A percentile compares a stretch with the other conserved stretches of the same genome.
Conservation (phyloP, 352 stramenopile species). For the Phytopythium ostracodes region DNA sequence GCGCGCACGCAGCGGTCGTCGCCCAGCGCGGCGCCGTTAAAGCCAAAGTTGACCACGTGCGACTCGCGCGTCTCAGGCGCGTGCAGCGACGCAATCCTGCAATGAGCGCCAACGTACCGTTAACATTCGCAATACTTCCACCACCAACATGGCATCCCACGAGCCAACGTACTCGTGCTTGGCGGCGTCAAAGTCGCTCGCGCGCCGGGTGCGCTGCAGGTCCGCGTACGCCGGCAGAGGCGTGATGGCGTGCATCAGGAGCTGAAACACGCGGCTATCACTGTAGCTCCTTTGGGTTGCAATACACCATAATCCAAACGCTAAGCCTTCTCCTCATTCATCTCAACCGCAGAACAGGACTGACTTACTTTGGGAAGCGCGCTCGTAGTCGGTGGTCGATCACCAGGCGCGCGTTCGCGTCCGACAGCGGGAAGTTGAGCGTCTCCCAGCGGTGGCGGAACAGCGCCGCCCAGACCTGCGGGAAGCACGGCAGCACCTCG, state of each 20-base stretch:
- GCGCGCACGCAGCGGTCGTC: constrained; percentile 67
- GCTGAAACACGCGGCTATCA: constrained; percentile 67
- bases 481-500: constrained; percentile 44
- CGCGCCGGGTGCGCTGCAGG: constrained; percentile 39
- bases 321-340: too few relatives aligned
- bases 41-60: constrained; percentile 42
- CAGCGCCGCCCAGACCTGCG: constrained; percentile 47
- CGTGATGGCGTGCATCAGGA: constrained; percentile 60
- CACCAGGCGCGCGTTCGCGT: constrained; percentile 7
- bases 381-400: constrained; percentile 29
- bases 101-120: too few relatives aligned
- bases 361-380: constrained; percentile 33
- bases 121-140: too few relatives aligned
- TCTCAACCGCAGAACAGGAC: too few relatives aligned
- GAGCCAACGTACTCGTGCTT: constrained; percentile 45
- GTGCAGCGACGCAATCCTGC: constrained; percentile 28
- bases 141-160: too few relatives aligned
- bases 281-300: constrained; percentile 35
- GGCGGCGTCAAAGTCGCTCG: constrained; percentile 20
- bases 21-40: constrained; percentile 39
- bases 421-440: constrained; percentile 55
- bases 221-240: constrained; percentile 66
- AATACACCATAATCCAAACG: too few relatives aligned
- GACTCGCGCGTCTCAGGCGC: constrained; percentile 20
- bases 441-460: constrained; percentile 57